A percentile compares a stretch with the other conserved stretches of the same genome.
phyloP scores from a whole-genome alignment of 257 asterid genomes.

The Ligustrum vulgare region DNA sequence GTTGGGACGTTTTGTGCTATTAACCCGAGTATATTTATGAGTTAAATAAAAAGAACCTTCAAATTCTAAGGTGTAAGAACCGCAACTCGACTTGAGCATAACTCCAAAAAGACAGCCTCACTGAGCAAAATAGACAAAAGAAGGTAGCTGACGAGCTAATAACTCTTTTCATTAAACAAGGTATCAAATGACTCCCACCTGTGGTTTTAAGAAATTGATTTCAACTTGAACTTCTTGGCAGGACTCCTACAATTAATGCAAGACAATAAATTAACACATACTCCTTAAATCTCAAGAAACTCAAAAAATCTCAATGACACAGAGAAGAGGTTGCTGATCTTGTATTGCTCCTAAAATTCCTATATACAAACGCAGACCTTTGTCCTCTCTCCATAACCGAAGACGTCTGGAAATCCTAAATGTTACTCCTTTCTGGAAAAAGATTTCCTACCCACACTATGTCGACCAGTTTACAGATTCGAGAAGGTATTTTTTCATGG shows the following conservation, averaged over 20 bases:
- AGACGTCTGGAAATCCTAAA: too few relatives aligned
- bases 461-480: too few relatives aligned
- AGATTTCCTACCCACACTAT: too few relatives aligned
- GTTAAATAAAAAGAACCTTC: constrained; percentile 48
- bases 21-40: too few relatives aligned
- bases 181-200: constrained; percentile 45
- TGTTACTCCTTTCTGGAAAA: too few relatives aligned
- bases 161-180: constrained; percentile 8
- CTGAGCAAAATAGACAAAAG: constrained; percentile 14
- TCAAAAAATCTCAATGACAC: not conserved
- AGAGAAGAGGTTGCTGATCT: not conserved
- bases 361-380: too few relatives aligned
- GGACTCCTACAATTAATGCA: constrained; percentile 68
- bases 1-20: too few relatives aligned
- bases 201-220: constrained; percentile 75
- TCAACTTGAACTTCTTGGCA: constrained; percentile 82
- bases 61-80: constrained; percentile 67
- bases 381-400: too few relatives aligned
- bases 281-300: not conserved
- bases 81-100: constrained; percentile 76
- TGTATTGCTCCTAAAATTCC: not conserved
- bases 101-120: constrained; percentile 79
- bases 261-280: not conserved
- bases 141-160: constrained; percentile 8
- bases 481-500: too few relatives aligned